Conservation (phyloP, 495 filamentous ascomycete genomes). For the Aspergillus ostianus region DNA sequence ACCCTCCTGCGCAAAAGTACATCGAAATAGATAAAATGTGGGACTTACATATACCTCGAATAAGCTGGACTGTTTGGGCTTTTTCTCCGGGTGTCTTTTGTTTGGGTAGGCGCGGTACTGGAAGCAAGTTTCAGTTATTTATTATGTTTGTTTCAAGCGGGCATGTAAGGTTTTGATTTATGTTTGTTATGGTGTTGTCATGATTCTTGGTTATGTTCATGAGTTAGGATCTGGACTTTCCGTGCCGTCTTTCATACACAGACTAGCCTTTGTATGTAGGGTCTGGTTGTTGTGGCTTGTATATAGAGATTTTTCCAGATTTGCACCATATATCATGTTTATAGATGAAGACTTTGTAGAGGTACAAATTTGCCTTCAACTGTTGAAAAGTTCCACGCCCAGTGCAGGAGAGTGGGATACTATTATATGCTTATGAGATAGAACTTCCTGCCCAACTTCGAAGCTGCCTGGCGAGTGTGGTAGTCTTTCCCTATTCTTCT, state of each 20-base stretch:
- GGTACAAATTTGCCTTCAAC: background rate
- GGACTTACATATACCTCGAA: background rate
- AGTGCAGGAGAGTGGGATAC: too few relatives aligned
- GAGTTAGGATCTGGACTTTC: background rate
- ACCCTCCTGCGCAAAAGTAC: background rate
- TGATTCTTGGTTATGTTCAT: background rate
- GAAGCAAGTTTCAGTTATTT: background rate
- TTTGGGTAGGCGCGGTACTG: background rate
- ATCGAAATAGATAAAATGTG: background rate
- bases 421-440: too few relatives aligned
- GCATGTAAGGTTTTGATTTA: background rate
- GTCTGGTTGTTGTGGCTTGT: background rate
- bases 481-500: background rate
- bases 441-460: too few relatives aligned
- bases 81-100: background rate
- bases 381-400: too few relatives aligned
- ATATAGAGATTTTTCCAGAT: background rate
- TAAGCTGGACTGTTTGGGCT: background rate
- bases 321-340: background rate
- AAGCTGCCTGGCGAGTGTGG: too few relatives aligned
- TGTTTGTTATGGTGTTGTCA: background rate
- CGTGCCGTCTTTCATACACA: background rate
- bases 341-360: background rate
- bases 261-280: background rate
- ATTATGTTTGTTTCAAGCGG: background rate